A percentile compares a stretch with the other conserved stretches of the same genome.
Conservation (phyloP, 2,329 filamentous ascomycete genomes). For the Juglanconis sp. region DNA sequence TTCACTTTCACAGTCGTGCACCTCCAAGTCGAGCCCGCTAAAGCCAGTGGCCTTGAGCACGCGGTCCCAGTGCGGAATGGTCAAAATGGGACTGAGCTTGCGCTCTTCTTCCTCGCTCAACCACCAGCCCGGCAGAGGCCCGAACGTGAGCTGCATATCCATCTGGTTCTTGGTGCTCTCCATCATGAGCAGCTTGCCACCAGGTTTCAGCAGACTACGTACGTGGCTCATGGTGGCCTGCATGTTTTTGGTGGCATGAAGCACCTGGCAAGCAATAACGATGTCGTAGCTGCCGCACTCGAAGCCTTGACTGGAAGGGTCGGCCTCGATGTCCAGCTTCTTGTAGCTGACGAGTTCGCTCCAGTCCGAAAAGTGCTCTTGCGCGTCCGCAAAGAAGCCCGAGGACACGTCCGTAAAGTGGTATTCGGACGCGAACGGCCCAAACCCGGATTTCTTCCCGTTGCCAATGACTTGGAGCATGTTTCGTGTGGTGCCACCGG, state of each 20-base stretch:
- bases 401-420: too few relatives aligned
- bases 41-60: constrained; percentile 20
- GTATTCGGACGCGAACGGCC: too few relatives aligned
- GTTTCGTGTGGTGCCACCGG: too few relatives aligned
- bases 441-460: too few relatives aligned
- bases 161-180: constrained; percentile 21
- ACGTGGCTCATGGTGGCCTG: constrained; percentile 22
- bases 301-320: too few relatives aligned
- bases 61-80: constrained; percentile 21
- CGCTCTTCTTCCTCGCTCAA: constrained; percentile 27
- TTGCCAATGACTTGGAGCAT: too few relatives aligned
- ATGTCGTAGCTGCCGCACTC: too few relatives aligned
- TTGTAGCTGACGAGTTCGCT: too few relatives aligned
- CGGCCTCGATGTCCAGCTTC: too few relatives aligned
- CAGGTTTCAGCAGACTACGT: background rate
- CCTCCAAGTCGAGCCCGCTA: constrained; percentile 23
- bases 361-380: too few relatives aligned
- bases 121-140: constrained; percentile 31
- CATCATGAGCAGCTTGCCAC: background rate
- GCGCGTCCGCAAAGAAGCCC: too few relatives aligned
- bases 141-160: constrained; percentile 25
- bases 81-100: constrained; percentile 24
- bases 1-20: constrained; percentile 21
- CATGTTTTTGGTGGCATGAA: constrained; percentile 22
- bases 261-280: background rate